These are phyloP conservation scores for Trichoderma afroharzianum DNA, from an alignment of 2,329 filamentous ascomycete species.

Conservation along the genomic window DNA sequence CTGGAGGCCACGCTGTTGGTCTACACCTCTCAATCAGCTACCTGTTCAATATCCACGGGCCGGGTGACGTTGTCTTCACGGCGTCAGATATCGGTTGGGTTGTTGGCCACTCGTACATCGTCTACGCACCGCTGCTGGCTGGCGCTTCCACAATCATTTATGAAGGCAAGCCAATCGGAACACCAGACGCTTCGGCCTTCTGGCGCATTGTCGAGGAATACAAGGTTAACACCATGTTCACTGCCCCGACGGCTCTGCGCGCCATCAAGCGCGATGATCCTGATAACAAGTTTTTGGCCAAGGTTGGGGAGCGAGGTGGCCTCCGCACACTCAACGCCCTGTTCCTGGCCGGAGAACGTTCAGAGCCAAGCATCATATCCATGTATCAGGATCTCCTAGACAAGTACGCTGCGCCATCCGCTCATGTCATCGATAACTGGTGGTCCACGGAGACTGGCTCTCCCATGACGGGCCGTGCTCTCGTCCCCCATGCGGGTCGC, in stretches of 20 bases:
- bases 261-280: conserved; percentile 86
- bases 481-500: conserved; percentile 55
- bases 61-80: conserved; percentile 71
- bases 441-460: conserved; percentile 59
- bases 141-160: conserved; percentile 85
- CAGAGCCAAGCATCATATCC: conserved; percentile 78
- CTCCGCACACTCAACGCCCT: conserved; percentile 69
- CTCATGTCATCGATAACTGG: conserved; percentile 58
- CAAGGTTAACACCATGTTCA: conserved; percentile 79
- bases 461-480: conserved; percentile 54
- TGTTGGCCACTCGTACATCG: conserved; percentile 67
- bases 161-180: conserved; percentile 91
- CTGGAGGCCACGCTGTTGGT: conserved; percentile 83
- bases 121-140: conserved; percentile 81
- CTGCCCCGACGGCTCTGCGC: conserved; percentile 80
- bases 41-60: conserved; percentile 76
- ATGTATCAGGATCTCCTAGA: conserved; percentile 74
- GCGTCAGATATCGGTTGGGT: conserved; percentile 89
- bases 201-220: conserved; percentile 86
- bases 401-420: conserved; percentile 59
- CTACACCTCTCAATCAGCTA: conserved; percentile 79
- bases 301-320: conserved; percentile 63
- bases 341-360: conserved; percentile 85
- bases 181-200: conserved; percentile 80
- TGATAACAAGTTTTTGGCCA: conserved; percentile 61